Base-by-base conservation (phyloP, 2,329 filamentous ascomycete species). In the Exophiala sp. region DNA sequence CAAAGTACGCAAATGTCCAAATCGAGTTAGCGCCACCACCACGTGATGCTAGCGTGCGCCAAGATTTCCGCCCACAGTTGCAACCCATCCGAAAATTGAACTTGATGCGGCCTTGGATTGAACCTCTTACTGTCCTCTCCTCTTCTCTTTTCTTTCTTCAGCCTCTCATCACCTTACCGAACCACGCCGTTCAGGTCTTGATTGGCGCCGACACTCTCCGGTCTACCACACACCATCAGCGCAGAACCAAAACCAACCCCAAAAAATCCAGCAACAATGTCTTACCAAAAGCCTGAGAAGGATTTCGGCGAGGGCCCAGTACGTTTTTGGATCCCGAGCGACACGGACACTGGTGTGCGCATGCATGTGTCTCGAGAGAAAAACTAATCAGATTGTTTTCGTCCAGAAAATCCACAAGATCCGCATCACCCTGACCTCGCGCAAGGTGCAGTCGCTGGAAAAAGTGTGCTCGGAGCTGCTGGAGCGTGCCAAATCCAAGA, bases 391-490 rank as follows among this genome's bases (percentile, higher is more conserved):
- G 39, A 39, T 11, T 24, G 38, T 3, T 16, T n/a, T 16, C 2
- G 45, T 63, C 62, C 63, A 85, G 82, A 94, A 95, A 84, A 85
- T 86, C 79, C 88, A 95, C 85, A 89, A 90, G 79, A 95, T 95
- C 82, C 88, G 91, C 73, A 96, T 97, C 82, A 97, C 91, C 74
- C 81, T 96, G 68, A 93, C 90, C 73, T 87, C 82, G 68, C 87
- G 88, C 79, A 96, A 96, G 79, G 91, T 97, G 70, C 78, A 84
- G 70, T 83, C 89, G 64, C 88, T 97, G 70, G 93, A 97, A 83
- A 95, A 95, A 80, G 91, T 97, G 72, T 96, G 88, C 83, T 79
- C 83, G 70, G 93, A 97, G 80, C 87, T 98, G 73, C 90, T 97
- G 73, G 93, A 98, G 78, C 91, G 93, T 70, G 89, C 93, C 70